Conservation (phyloP, 495 filamentous ascomycete species). For the Aspergillus carlsbadensis region DNA sequence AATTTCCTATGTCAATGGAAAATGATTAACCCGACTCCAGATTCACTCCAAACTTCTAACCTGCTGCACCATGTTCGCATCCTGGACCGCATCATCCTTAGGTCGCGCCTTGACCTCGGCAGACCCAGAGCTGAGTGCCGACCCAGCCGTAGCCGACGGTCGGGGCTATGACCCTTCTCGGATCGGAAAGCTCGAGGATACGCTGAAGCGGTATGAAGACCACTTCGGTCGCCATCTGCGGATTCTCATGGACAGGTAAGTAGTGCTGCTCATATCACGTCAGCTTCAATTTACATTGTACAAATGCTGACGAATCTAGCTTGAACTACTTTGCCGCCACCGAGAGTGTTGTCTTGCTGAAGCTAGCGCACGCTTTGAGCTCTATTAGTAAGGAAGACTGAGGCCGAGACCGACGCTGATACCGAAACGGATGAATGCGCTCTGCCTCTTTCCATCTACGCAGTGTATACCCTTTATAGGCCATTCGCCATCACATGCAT, state of each 20-base stretch:
- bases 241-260: constrained; percentile 78
- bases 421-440: no score
- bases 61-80: constrained; percentile 88
- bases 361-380: constrained; percentile 58
- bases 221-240: constrained; percentile 90
- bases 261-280: not conserved
- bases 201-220: constrained; percentile 82
- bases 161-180: constrained; percentile 58
- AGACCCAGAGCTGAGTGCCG: constrained; percentile 67
- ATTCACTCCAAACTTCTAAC: constrained; percentile 94
- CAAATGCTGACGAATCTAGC: constrained; percentile 16
- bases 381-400: constrained; percentile 46
- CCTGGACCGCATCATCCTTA: constrained; percentile 73
- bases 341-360: constrained; percentile 90
- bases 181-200: constrained; percentile 77
- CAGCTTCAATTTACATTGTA: not conserved
- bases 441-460: no score
- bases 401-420: constrained; percentile 2
- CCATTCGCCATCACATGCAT: no score
- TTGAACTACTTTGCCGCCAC: constrained; percentile 96
- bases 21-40: constrained; percentile 45
- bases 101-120: constrained; percentile 73
- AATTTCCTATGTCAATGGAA: not conserved
- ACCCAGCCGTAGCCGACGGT: constrained; percentile 33
- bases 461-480: not conserved